phyloP scores from a whole-genome alignment of 257 asterid genomes.

The Gardenia jasminoides region DNA sequence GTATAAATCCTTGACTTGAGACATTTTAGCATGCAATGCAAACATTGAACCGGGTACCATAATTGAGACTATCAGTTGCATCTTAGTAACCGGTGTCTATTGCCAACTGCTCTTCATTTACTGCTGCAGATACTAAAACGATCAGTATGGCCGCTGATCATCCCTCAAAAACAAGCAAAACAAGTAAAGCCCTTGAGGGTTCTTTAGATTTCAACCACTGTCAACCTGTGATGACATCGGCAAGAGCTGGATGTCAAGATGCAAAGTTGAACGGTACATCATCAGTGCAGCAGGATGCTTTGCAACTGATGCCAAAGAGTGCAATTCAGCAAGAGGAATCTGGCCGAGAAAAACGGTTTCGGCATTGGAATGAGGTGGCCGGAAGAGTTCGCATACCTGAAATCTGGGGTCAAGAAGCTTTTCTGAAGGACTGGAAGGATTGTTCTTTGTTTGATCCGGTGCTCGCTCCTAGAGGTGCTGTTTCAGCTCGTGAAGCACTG shows the following conservation, averaged over 20 bases:
- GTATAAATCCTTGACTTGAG: not conserved
- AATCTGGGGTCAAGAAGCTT: slow-evolving; percentile 40
- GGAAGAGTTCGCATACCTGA: slow-evolving; percentile 30
- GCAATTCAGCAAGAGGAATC: slow-evolving; percentile 6
- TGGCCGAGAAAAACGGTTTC: slow-evolving; percentile 13
- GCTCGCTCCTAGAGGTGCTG: slow-evolving; percentile 35
- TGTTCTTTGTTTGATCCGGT: slow-evolving; percentile 35
- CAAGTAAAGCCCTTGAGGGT: not conserved
- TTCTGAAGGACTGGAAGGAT: slow-evolving; percentile 44
- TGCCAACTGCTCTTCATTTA: not conserved
- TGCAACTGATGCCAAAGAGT: not conserved
- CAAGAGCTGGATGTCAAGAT: not conserved
- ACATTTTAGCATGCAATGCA: not conserved
- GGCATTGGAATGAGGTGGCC: slow-evolving; percentile 26
- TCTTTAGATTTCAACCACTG: not conserved
- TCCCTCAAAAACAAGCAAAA: not conserved
- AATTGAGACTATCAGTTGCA: too few relatives aligned
- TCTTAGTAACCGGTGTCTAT: too few relatives aligned
- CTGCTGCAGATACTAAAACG: not conserved
- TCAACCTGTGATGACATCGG: not conserved
- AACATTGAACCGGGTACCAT: not conserved
- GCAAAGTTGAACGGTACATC: not conserved
- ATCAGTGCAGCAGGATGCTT: too few relatives aligned
- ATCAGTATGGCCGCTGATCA: not conserved
- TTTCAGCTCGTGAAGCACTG: slow-evolving; percentile 38